Evolutionary conservation across 2,329 filamentous ascomycete species (phyloP).

Genomic region (Pyricularia sp.): DNA sequence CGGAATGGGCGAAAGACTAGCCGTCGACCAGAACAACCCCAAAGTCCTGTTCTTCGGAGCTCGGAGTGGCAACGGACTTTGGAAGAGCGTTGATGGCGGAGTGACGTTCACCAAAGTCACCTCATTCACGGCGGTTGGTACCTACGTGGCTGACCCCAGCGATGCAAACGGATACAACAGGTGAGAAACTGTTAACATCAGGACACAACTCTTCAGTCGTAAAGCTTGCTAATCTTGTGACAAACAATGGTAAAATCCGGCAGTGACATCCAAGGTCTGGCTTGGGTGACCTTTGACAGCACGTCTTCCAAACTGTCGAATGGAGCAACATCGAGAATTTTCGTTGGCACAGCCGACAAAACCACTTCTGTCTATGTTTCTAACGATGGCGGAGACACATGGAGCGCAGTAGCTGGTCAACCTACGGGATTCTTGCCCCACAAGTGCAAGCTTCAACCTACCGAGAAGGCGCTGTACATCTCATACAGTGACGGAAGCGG

Average conservation of each 20-base stretch:
- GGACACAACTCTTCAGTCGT: neutral
- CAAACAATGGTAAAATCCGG: neutral
- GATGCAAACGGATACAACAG: conserved; percentile 29
- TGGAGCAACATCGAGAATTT: conserved; percentile 41
- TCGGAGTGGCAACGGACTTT: conserved; percentile 44
- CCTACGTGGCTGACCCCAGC: conserved; percentile 29
- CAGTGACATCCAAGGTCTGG: conserved; percentile 32
- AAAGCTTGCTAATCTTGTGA: neutral
- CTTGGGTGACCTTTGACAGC: conserved; percentile 42
- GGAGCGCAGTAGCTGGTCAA: conserved; percentile 35
- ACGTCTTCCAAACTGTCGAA: conserved; percentile 27
- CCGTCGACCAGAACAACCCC: conserved; percentile 43
- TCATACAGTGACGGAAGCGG: conserved; percentile 40
- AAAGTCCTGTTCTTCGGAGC: conserved; percentile 46
- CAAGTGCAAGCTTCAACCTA: conserved; percentile 35
- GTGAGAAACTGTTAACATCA: neutral
- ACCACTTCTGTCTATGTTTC: conserved; percentile 41
- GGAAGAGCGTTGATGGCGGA: conserved; percentile 44
- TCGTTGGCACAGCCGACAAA: conserved; percentile 42
- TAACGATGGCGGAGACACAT: conserved; percentile 38
- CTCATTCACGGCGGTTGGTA: conserved; percentile 37
- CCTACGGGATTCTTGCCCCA: conserved; percentile 39
- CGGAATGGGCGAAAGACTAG: conserved; percentile 44
- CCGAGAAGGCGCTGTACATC: conserved; percentile 40
- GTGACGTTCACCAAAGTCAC: conserved; percentile 38